phyloP scores from a whole-genome alignment of 495 filamentous ascomycete genomes.

The Aeminium ludgeri region DNA sequence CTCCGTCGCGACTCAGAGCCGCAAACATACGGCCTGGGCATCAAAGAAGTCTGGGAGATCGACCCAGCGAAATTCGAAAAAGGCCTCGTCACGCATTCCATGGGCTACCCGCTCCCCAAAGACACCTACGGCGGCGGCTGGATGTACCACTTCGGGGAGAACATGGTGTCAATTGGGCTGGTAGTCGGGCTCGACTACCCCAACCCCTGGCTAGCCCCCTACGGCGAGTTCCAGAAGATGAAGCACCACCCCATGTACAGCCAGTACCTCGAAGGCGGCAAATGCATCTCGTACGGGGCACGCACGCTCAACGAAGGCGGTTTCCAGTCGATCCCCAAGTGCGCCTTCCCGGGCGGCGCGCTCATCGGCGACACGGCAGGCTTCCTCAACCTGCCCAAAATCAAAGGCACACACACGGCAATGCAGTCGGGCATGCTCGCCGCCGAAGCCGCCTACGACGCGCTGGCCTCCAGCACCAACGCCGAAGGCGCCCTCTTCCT shows the following conservation, averaged over 20 bases:
- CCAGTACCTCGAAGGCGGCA: conserved; percentile 71
- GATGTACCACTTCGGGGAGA: conserved; percentile 99
- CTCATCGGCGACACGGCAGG: conserved; percentile 92
- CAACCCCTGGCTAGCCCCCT: conserved; percentile 93
- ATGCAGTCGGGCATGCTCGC: conserved; percentile 97
- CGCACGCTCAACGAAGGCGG: conserved; percentile 89
- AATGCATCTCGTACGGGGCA: conserved; percentile 94
- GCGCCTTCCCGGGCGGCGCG: conserved; percentile 87
- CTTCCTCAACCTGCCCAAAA: conserved; percentile 94
- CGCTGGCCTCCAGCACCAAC: conserved; percentile 38
- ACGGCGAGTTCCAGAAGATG: conserved; percentile 94
- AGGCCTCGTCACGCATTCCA: conserved; percentile 72
- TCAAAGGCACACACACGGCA: conserved; percentile 95
- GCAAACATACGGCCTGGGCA: conserved; percentile 85
- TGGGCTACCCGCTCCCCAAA: conserved; percentile 79
- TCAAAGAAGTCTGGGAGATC: conserved; percentile 97
- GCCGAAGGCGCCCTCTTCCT: conserved; percentile 64
- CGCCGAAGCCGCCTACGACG: conserved; percentile 70
- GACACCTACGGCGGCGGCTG: conserved; percentile 93
- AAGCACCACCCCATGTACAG: conserved; percentile 90
- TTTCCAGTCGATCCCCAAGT: conserved; percentile 94
- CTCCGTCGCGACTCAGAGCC: conserved; percentile 73
- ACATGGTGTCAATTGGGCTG: conserved; percentile 82
- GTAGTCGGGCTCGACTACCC: conserved; percentile 91
- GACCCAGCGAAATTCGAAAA: conserved; percentile 80